A percentile compares a stretch with the other conserved stretches of the same genome.
phyloP scores from a whole-genome alignment of 441 rosid species.

The Oxalis stricta region DNA sequence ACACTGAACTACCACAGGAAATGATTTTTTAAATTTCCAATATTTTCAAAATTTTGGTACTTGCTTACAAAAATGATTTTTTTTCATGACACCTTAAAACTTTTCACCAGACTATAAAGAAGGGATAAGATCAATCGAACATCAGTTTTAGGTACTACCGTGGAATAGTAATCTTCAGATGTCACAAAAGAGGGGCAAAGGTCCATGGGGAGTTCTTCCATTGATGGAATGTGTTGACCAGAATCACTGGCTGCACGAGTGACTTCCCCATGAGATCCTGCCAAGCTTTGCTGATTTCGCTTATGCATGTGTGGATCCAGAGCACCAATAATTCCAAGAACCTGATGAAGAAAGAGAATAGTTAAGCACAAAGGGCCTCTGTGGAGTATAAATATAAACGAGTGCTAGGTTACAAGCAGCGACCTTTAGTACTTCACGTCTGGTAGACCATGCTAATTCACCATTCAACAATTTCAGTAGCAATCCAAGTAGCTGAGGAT shows the following conservation, averaged over 20 bases:
- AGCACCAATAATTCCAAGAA: slow-evolving; percentile 99
- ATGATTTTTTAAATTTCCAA: too few relatives aligned
- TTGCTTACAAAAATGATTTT: too few relatives aligned
- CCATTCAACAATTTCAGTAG: slow-evolving; percentile 96
- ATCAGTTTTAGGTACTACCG: slow-evolving; percentile 37
- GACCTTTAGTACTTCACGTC: slow-evolving; percentile 99
- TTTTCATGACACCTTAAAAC: too few relatives aligned
- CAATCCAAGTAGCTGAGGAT: slow-evolving; percentile 82
- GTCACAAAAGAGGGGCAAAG: slow-evolving; percentile 92
- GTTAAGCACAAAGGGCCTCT: slow-evolving; percentile 13
- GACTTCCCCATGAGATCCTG: slow-evolving; percentile 89
- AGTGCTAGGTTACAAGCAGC: slow-evolving; percentile 12
- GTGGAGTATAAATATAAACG: slow-evolving; percentile 4
- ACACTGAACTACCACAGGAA: too few relatives aligned
- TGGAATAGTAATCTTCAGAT: slow-evolving; percentile 92
- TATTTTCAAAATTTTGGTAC: too few relatives aligned
- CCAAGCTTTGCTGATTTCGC: slow-evolving; percentile 68
- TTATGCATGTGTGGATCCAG: slow-evolving; percentile 95
- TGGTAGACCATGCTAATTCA: slow-evolving; percentile 93
- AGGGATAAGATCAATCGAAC: slow-evolving; percentile 8
- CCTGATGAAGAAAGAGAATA: slow-evolving; percentile 34
- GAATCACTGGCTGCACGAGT: slow-evolving; percentile 83
- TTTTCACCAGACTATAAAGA: background rate
- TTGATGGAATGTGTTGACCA: slow-evolving; percentile 77
- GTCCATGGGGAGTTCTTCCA: slow-evolving; percentile 88